Conservation (phyloP, 257 asterid genomes). For the Capsicum rhomboideum region DNA sequence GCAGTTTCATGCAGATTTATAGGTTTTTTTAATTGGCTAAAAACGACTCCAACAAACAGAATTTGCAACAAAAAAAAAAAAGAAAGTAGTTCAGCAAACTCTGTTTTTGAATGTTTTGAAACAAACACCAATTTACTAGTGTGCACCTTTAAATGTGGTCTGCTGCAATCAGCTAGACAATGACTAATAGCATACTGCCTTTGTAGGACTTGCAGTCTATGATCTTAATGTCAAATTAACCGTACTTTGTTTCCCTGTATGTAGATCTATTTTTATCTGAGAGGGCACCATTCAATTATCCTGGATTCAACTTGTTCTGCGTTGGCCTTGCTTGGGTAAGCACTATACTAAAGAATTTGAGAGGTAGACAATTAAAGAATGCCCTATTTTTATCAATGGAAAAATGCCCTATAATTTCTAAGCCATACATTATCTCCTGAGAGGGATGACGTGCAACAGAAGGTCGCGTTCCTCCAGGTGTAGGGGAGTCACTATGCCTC, state of each 20-base stretch:
- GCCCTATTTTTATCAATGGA: background rate
- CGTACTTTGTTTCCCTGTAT: background rate
- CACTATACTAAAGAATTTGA: background rate
- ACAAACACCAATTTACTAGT: background rate
- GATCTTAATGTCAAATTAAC: background rate
- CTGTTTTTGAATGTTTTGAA: background rate
- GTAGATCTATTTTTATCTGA: conserved; percentile 19
- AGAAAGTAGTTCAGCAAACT: background rate
- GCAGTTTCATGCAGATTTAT: background rate
- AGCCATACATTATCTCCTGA: background rate
- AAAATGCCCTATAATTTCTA: too few relatives aligned
- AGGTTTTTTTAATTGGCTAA: background rate
- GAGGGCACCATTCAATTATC: conserved; percentile 13
- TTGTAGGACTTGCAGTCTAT: background rate
- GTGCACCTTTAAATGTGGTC: background rate
- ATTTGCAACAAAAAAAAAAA: background rate
- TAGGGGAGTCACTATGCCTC: too few relatives aligned
- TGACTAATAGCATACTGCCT: background rate
- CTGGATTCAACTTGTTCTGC: conserved; percentile 19
- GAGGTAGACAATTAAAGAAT: background rate
- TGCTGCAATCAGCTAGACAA: background rate
- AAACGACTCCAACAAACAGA: background rate
- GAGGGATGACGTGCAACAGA: too few relatives aligned
- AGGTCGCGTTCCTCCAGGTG: too few relatives aligned
- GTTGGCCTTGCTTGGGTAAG: conserved; percentile 23